phyloP scores from a whole-genome alignment of 140 eudicot species.

The Bidens hawaiensis region DNA sequence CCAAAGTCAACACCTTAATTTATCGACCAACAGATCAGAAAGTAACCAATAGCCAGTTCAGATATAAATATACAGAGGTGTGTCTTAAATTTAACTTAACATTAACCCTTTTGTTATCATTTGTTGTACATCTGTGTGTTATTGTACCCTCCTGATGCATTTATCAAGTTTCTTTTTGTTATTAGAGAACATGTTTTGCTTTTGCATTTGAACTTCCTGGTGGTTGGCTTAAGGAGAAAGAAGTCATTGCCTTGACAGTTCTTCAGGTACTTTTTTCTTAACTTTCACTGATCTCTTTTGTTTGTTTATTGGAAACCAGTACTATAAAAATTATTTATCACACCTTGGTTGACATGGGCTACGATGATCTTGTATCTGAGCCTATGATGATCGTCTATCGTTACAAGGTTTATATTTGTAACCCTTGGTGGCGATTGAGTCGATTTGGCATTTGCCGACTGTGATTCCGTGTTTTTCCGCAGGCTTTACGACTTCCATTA shows the following conservation, averaged over 20 bases:
- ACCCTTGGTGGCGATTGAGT: too few relatives aligned
- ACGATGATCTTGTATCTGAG: too few relatives aligned
- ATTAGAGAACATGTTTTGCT: constrained; percentile 55
- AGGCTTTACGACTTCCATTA: too few relatives aligned
- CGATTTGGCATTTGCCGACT: too few relatives aligned
- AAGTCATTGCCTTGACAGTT: constrained; percentile 55
- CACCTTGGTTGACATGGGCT: too few relatives aligned
- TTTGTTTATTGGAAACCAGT: not conserved
- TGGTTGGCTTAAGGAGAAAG: constrained; percentile 63
- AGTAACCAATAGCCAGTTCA: too few relatives aligned
- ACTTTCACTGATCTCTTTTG: not conserved
- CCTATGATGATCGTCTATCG: too few relatives aligned
- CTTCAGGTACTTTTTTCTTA: constrained; percentile 50
- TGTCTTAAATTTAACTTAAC: not conserved
- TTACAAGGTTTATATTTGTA: too few relatives aligned
- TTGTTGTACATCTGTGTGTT: not conserved
- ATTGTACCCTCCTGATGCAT: constrained; percentile 1
- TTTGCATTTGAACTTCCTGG: constrained; percentile 76
- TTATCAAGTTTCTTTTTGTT: not conserved
- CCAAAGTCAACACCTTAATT: too few relatives aligned
- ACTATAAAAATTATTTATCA: too few relatives aligned
- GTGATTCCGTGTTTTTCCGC: too few relatives aligned
- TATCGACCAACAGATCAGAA: too few relatives aligned
- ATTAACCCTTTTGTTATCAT: not conserved
- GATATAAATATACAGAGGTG: constrained; percentile 79